Conservation (phyloP, 2,329 filamentous ascomycete genomes). For the Fusarium abutilonis region DNA sequence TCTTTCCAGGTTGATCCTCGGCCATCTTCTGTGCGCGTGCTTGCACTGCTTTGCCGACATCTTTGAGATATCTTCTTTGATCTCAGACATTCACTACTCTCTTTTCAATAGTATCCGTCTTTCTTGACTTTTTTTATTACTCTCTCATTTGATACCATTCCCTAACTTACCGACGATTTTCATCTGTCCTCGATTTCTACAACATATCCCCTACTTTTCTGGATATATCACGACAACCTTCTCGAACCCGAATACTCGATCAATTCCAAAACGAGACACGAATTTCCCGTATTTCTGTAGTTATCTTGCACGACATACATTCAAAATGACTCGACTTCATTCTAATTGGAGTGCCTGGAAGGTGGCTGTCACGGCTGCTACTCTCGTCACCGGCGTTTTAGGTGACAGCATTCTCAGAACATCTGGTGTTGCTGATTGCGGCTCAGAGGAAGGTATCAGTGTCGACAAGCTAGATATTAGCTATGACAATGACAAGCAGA, state of each 20-base stretch:
- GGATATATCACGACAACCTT: constrained; percentile 38
- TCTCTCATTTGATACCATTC: constrained; percentile 43
- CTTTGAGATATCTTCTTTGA: constrained; percentile 34
- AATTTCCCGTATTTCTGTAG: constrained; percentile 39
- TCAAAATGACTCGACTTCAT: constrained; percentile 49
- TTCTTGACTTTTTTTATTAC: constrained; percentile 2
- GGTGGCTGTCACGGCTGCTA: constrained; percentile 49
- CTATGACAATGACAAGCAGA: constrained; percentile 79
- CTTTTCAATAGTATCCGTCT: constrained; percentile 19
- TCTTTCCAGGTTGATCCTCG: constrained; percentile 67
- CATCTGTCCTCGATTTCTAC: constrained; percentile 24
- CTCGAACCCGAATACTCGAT: constrained; percentile 33
- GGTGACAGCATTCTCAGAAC: constrained; percentile 81
- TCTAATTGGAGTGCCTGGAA: constrained; percentile 47
- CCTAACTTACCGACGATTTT: constrained; percentile 29
- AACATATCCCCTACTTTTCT: constrained; percentile 15
- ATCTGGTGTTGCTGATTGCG: constrained; percentile 80
- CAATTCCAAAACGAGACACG: constrained; percentile 36
- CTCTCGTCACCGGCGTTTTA: constrained; percentile 60
- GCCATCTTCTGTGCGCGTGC: constrained; percentile 52
- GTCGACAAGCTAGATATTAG: constrained; percentile 79
- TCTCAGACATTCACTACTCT: constrained; percentile 36
- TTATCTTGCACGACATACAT: constrained; percentile 32
- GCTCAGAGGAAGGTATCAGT: constrained; percentile 62
- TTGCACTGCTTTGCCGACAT: constrained; percentile 42